Base-by-base conservation (phyloP, 805 yeast species). In the Metschnikowia reukaufii region DNA sequence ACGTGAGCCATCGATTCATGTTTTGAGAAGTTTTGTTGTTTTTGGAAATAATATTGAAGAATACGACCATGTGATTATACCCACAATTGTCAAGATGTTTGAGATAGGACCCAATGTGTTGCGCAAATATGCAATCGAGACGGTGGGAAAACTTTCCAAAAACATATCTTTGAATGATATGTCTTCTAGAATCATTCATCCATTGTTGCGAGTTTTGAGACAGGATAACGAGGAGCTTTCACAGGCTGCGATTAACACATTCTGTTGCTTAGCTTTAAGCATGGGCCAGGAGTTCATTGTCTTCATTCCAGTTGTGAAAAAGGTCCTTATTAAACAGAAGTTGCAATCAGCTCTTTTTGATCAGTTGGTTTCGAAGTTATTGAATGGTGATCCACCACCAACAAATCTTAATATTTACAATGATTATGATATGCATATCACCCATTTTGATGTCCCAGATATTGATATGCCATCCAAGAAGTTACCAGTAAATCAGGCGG, bases 11-110 rank as follows among this genome's bases (percentile, higher is more conserved):
- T 78, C 92, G 0, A 67, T 84, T 23, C 83, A 87, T 54, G 95
- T 90, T 0, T 72, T 94, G 58, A 82, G 83, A 56, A 86, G 96
- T 9, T 79, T 94, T 58, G 92, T 89, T 6, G 84, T 86, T 0
- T 89, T 94, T 65, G 97, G 97, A 0, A 73, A 86, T 20, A 88
- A 87, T 59, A 76, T 92, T 39, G 97, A 92, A 53, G 97, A 94
- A 50, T 88, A 87, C 58, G 79, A 86, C 3, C 96, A 90, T 61
- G 76, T 92, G 47, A 79, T 92, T 20, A 77, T 94, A n/a, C 97
- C 98, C 0, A 85, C 85, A 43, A 75, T 91, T 20, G 92, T 92
- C 1, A 77, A 82, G 49, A 68, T 92, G 70, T 85, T 91, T 58
- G 97, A 94, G 60, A 79, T 70, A 51, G 75, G 82, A 0, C 83